Percentiles rank a stretch among this genome's conserved stretches.
Evolutionary conservation across 2,329 filamentous ascomycete species (phyloP).

Genomic region (Neofusicoccum umdonicola): DNA sequence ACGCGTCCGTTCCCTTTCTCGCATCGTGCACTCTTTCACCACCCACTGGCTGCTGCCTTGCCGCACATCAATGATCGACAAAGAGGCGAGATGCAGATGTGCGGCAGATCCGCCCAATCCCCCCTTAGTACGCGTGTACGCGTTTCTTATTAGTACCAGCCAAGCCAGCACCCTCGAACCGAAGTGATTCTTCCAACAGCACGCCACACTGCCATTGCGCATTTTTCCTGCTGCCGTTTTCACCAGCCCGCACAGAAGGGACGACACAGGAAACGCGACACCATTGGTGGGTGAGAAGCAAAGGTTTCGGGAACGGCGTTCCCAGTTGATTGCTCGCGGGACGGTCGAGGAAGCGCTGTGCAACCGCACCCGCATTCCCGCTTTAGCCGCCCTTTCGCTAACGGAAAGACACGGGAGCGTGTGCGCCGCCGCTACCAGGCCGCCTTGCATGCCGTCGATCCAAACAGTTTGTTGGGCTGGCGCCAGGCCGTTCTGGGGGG

Average conservation of each 20-base stretch:
- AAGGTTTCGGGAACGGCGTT: neutral
- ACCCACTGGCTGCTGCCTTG: neutral
- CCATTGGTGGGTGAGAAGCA: neutral
- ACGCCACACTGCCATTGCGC: neutral
- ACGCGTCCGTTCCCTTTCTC: neutral
- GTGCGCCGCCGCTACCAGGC: neutral
- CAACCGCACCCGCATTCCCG: neutral
- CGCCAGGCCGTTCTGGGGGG: neutral
- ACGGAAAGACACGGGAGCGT: constrained; percentile 6
- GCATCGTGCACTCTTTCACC: neutral
- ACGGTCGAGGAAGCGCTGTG: neutral
- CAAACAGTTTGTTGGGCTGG: neutral
- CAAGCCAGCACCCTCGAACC: neutral
- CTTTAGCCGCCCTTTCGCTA: constrained; percentile 7
- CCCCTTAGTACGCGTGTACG: constrained; percentile 3
- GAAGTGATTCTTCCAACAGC: neutral
- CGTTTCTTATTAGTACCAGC: neutral
- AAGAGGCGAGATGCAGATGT: constrained; percentile 8
- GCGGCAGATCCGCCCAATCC: neutral
- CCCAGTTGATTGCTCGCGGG: neutral
- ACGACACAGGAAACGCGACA: neutral
- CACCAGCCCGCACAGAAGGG: neutral
- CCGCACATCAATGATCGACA: constrained; percentile 1
- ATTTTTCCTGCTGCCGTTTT: neutral
- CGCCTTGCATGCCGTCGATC: neutral